A percentile compares a stretch with the other conserved stretches of the same genome.
Conservation (phyloP, 2,329 filamentous ascomycete species). For the Drechmeria coniospora region DNA sequence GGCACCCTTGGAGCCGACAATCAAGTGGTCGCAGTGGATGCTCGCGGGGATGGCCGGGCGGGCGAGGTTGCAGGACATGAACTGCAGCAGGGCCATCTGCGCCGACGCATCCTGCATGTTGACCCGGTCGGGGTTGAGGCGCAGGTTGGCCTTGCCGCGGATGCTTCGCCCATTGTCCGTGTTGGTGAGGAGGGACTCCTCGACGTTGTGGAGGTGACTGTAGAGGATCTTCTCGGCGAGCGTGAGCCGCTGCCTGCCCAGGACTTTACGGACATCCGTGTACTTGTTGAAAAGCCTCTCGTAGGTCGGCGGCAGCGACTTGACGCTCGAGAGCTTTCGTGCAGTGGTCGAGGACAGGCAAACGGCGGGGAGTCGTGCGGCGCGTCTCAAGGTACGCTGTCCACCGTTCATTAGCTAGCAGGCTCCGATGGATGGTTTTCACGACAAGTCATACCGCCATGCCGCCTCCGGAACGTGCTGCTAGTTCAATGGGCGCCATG, state of each 20-base stretch:
- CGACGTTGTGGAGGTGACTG: conserved; percentile 78
- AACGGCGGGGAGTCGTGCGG: conserved; percentile 5
- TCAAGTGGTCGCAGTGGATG: conserved; percentile 98
- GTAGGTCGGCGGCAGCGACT: conserved; percentile 53
- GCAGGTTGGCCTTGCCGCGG: conserved; percentile 79
- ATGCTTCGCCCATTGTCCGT: conserved; percentile 76
- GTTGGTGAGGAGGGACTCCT: conserved; percentile 70
- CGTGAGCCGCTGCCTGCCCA: conserved; percentile 56
- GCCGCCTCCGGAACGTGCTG: conserved; percentile 30
- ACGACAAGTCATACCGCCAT: conserved; percentile 28
- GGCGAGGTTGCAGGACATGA: conserved; percentile 90
- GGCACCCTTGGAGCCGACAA: conserved; percentile 85
- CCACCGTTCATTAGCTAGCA: conserved; percentile 1
- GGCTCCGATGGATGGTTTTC: no score
- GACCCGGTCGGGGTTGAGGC: conserved; percentile 91
- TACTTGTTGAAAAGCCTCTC: conserved; percentile 66
- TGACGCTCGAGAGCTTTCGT: conserved; percentile 23
- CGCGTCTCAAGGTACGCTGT: conserved; percentile 24
- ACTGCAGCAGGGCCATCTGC: conserved; percentile 95
- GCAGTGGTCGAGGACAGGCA: conserved; percentile 11
- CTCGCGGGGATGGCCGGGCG: conserved; percentile 87
- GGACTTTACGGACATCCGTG: conserved; percentile 55
- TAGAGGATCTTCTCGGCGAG: conserved; percentile 98
- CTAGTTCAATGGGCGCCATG: conserved; percentile 37
- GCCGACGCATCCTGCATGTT: conserved; percentile 99